phyloP scores from a whole-genome alignment of 192 early-diverging fungal species.

The Oehlia diaphana region DNA sequence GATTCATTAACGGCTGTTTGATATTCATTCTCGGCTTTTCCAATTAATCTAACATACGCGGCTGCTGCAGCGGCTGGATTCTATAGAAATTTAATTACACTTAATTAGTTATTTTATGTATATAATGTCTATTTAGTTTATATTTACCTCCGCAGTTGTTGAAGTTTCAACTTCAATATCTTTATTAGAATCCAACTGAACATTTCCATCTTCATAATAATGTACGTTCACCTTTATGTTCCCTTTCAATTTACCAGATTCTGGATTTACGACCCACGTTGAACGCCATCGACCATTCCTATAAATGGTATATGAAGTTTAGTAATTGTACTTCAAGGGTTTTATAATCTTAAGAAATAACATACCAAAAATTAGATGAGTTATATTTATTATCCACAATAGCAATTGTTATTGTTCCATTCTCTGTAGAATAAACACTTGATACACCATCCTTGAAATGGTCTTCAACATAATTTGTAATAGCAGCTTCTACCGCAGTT shows the following conservation, averaged over 20 bases:
- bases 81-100: constrained; percentile 18
- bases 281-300: constrained; percentile 95
- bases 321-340: neutral
- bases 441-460: constrained; percentile 79
- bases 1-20: constrained; percentile 84
- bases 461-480: constrained; percentile 64
- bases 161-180: constrained; percentile 51
- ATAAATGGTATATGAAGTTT: neutral
- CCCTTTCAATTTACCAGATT: constrained; percentile 64
- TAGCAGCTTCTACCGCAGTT: constrained; percentile 62
- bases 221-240: constrained; percentile 82
- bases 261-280: constrained; percentile 70
- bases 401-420: constrained; percentile 49
- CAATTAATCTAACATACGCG: constrained; percentile 66
- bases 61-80: constrained; percentile 41
- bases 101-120: neutral
- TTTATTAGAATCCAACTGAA: constrained; percentile 86
- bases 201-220: constrained; percentile 99
- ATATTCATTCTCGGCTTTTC: constrained; percentile 74
- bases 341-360: neutral
- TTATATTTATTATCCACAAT: constrained; percentile 94
- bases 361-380: constrained; percentile 88
- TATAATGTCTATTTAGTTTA: neutral
- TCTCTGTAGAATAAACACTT: constrained; percentile 62
- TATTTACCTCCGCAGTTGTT: constrained; percentile 17